Conservation (phyloP, 768 basidiomycete species). For the Lentinula detonsa region DNA sequence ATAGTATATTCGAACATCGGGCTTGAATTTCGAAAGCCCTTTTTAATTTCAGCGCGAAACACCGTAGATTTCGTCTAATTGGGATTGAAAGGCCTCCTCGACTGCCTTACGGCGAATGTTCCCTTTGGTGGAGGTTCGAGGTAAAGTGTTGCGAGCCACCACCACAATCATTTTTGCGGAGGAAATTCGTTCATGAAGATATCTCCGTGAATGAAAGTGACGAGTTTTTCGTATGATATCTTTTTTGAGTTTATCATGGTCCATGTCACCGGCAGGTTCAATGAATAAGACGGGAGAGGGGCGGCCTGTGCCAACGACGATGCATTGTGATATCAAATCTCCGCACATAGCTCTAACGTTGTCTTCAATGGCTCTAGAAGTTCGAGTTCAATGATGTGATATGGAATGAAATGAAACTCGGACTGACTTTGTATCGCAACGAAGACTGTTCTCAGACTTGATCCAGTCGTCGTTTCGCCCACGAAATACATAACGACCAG, state of each 20-base stretch:
- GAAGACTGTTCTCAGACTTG: slow-evolving; percentile 59
- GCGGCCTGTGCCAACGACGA: slow-evolving; percentile 51
- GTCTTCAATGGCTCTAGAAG: slow-evolving; percentile 48
- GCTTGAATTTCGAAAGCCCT: background rate
- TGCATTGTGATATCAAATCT: slow-evolving; percentile 41
- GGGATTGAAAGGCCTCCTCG: slow-evolving; percentile 34
- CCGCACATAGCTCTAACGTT: slow-evolving; percentile 44
- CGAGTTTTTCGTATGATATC: slow-evolving; percentile 47
- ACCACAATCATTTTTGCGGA: slow-evolving; percentile 37
- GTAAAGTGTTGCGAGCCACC: slow-evolving; percentile 39
- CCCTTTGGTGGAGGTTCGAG: slow-evolving; percentile 51
- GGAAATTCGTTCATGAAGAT: slow-evolving; percentile 51
- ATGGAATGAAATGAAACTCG: background rate
- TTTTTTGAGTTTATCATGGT: slow-evolving; percentile 33
- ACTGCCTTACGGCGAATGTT: slow-evolving; percentile 50
- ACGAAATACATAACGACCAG: slow-evolving; percentile 47
- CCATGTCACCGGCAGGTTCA: slow-evolving; percentile 34
- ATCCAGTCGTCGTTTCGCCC: slow-evolving; percentile 73
- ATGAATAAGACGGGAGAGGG: slow-evolving; percentile 51
- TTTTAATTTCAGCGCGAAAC: slow-evolving; percentile 7
- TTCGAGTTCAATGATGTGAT: slow-evolving; percentile 7
- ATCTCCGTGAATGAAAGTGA: slow-evolving; percentile 44
- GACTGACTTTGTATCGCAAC: slow-evolving; percentile 62
- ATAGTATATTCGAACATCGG: background rate
- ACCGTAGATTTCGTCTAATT: slow-evolving; percentile 37